Conservation (phyloP, 2,329 filamentous ascomycete genomes). For the Exophiala mesophila region DNA sequence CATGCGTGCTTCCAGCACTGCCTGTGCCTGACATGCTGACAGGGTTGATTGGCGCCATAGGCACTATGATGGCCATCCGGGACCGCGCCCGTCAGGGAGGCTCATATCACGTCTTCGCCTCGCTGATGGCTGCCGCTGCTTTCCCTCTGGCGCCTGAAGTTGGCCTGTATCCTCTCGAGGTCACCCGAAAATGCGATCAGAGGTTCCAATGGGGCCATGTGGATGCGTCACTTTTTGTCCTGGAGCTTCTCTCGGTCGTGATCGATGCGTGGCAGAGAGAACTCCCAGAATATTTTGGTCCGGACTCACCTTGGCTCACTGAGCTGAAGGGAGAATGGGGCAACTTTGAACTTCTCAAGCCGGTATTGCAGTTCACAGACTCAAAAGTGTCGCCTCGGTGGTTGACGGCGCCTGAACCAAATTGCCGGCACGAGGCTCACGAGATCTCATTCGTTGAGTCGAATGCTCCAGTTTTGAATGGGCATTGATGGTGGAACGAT, state of each 20-base stretch:
- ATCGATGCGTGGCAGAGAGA: constrained; percentile 28
- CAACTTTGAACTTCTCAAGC: constrained; percentile 16
- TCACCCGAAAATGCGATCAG: constrained; percentile 19
- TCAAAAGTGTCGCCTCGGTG: constrained; percentile 13
- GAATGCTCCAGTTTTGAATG: no score
- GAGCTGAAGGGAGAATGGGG: constrained; percentile 15
- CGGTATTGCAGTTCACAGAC: constrained; percentile 19
- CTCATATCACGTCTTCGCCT: constrained; percentile 29
- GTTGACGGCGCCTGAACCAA: constrained; percentile 18
- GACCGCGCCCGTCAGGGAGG: no score
- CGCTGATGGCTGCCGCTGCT: constrained; percentile 31
- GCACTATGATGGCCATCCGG: constrained; percentile 59
- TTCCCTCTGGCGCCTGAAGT: constrained; percentile 32
- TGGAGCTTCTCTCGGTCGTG: constrained; percentile 26
- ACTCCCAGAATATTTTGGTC: constrained; percentile 20
- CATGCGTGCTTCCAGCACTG: constrained; percentile 41
- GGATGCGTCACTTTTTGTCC: constrained; percentile 26
- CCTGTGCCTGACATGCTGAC: constrained; percentile 61
- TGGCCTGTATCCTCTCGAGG: constrained; percentile 32
- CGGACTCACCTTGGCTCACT: constrained; percentile 15
- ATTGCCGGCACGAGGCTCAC: constrained; percentile 16
- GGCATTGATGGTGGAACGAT: no score
- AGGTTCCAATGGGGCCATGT: constrained; percentile 15
- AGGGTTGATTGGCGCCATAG: constrained; percentile 65
- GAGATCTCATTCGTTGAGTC: no score